phyloP scores from a whole-genome alignment of 2,329 filamentous ascomycete species.

The Pseudogymnoascus verrucosus region DNA sequence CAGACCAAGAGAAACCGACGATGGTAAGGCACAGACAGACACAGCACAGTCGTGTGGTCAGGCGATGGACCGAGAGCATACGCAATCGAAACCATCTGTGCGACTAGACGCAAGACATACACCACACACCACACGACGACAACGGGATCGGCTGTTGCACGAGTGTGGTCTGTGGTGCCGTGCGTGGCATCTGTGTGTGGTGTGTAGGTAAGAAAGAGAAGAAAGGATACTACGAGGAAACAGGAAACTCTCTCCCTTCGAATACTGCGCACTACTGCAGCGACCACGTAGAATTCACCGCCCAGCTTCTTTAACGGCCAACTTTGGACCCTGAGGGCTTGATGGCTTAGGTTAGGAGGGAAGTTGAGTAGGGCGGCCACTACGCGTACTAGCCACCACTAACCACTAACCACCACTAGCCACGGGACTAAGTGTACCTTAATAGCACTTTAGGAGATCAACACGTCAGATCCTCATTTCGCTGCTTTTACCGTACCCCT shows the following conservation, averaged over 20 bases:
- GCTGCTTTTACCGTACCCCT: neutral
- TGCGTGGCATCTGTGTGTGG: too few species aligned
- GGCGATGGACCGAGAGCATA: neutral
- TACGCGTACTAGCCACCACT: too few species aligned
- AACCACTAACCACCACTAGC: neutral
- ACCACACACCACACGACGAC: neutral
- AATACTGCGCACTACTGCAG: too few species aligned
- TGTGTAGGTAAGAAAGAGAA: too few species aligned
- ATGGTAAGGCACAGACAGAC: neutral
- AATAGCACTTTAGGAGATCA: neutral
- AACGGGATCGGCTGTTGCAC: neutral
- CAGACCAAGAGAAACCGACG: neutral
- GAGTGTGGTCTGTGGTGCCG: too few species aligned
- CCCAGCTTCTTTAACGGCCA: too few species aligned
- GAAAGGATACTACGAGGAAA: too few species aligned
- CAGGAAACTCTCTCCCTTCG: too few species aligned
- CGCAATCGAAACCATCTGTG: neutral
- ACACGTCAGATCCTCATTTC: constrained; percentile 5
- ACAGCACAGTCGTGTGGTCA: neutral
- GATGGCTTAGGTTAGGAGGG: too few species aligned
- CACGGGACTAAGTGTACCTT: neutral
- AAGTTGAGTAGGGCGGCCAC: too few species aligned
- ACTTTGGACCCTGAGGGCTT: too few species aligned
- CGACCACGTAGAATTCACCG: too few species aligned
- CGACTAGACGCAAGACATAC: neutral